These are phyloP conservation scores for Metschnikowia lunata DNA, from an alignment of 805 yeast genomes.

Conservation along the genomic window DNA sequence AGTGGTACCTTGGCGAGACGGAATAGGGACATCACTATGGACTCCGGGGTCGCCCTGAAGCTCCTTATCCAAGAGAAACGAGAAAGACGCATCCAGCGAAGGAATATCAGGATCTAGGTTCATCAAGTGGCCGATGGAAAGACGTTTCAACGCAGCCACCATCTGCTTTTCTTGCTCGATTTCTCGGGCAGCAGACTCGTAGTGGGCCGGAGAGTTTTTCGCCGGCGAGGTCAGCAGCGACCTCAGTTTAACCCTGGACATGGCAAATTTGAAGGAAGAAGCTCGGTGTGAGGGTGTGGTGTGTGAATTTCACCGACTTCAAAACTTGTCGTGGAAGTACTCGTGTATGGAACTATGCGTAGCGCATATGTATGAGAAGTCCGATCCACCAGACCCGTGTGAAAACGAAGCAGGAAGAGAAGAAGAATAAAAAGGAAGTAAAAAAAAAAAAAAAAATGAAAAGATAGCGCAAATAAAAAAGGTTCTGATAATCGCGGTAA, in stretches of 20 bases:
- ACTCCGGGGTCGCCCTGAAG: not conserved
- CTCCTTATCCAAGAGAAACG: constrained; percentile 10
- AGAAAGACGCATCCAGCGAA: constrained; percentile 24
- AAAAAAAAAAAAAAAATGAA: too few species aligned
- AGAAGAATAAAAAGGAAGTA: too few species aligned
- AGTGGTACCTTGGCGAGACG: too few species aligned
- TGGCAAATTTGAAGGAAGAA: not conserved
- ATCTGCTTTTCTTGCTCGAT: constrained; percentile 70
- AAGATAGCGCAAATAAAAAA: too few species aligned
- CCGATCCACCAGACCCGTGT: too few species aligned
- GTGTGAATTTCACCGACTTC: too few species aligned
- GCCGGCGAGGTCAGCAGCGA: constrained; percentile 12
- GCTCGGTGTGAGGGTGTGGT: too few species aligned
- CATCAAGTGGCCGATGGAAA: constrained; percentile 62
- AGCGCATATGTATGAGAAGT: too few species aligned
- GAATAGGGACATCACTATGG: not conserved
- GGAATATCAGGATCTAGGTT: constrained; percentile 72
- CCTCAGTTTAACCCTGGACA: constrained; percentile 3
- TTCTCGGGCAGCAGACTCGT: constrained; percentile 63
- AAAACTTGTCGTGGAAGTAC: too few species aligned
- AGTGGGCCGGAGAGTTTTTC: constrained; percentile 17
- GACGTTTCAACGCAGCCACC: constrained; percentile 68
- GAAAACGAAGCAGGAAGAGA: too few species aligned
- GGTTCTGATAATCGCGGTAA: too few species aligned
- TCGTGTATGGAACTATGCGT: too few species aligned